phyloP scores from a whole-genome alignment of 768 basidiomycete species.

The Kockovaella imperatae region DNA sequence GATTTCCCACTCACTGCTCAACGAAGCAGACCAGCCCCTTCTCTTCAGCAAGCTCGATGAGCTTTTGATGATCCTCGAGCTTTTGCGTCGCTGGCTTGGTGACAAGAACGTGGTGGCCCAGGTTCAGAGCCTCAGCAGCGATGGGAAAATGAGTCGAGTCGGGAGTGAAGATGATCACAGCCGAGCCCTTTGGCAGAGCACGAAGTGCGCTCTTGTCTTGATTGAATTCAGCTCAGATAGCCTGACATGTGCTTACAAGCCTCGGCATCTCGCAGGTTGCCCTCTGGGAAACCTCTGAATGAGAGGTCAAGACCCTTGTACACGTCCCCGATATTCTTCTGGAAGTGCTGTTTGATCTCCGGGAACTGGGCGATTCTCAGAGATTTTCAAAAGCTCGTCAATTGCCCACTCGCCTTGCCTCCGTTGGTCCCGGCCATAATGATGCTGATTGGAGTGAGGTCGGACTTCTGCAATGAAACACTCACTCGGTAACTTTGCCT shows the following conservation, averaged over 20 bases:
- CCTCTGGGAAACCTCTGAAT: slow-evolving; percentile 75
- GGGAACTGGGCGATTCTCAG: slow-evolving; percentile 57
- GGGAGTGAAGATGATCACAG: slow-evolving; percentile 88
- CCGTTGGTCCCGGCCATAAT: slow-evolving; percentile 88
- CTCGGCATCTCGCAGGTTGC: slow-evolving; percentile 60
- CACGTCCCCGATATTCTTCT: slow-evolving; percentile 69
- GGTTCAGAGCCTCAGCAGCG: slow-evolving; percentile 75
- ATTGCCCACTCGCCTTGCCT: slow-evolving; percentile 46
- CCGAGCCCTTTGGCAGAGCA: slow-evolving; percentile 67
- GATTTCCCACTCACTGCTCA: slow-evolving; percentile 58
- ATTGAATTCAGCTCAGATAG: not conserved
- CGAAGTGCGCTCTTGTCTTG: slow-evolving; percentile 51
- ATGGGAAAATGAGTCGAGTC: slow-evolving; percentile 86
- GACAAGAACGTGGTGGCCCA: slow-evolving; percentile 75
- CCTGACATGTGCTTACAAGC: slow-evolving; percentile 58
- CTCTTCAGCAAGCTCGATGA: slow-evolving; percentile 67
- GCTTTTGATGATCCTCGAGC: slow-evolving; percentile 68
- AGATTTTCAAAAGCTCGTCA: too few species aligned
- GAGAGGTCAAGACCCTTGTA: slow-evolving; percentile 82
- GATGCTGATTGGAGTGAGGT: slow-evolving; percentile 8
- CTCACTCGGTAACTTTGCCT: slow-evolving; percentile 56
- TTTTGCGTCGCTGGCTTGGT: slow-evolving; percentile 89
- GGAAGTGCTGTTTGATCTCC: slow-evolving; percentile 68
- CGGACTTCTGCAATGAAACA: not conserved
- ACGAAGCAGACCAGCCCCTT: slow-evolving; percentile 81